Evolutionary conservation across 1,284 basidiomycete genomes (phyloP).

Genomic region (Cronartium ribicola): DNA sequence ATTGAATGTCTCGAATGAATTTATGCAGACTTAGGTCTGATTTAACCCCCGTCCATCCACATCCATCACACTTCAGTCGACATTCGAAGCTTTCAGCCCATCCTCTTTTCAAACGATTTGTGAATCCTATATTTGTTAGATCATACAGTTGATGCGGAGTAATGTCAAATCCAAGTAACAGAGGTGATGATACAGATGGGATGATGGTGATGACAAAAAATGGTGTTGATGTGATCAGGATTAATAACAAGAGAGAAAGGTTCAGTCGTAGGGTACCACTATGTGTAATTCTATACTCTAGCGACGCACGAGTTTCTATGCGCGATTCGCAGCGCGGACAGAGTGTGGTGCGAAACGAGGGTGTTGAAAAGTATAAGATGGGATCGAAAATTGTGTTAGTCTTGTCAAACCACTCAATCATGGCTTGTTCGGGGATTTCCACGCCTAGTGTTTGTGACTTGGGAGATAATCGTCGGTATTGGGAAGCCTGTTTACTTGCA

Average conservation of each 20-base stretch:
- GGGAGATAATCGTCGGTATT: neutral
- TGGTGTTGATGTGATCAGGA: too few relatives aligned
- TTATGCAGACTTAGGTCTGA: neutral
- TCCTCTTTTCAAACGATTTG: neutral
- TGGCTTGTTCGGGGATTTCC: neutral
- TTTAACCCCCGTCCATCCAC: neutral
- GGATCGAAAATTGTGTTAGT: constrained; percentile 2
- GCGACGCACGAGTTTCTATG: neutral
- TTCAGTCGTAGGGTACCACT: too few relatives aligned
- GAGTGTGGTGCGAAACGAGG: constrained; percentile 1
- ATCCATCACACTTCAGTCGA: neutral
- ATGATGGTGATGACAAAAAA: too few relatives aligned
- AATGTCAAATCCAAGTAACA: too few relatives aligned
- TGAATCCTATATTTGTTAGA: neutral
- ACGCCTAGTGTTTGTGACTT: neutral
- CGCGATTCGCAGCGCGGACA: neutral
- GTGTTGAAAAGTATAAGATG: neutral
- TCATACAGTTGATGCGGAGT: neutral
- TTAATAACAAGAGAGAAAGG: too few relatives aligned
- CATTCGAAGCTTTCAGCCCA: neutral
- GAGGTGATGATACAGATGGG: too few relatives aligned
- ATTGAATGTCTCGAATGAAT: neutral
- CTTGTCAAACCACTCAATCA: neutral
- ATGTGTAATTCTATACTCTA: too few relatives aligned
- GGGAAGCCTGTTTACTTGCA: neutral